These are phyloP conservation scores for Takakia lepidozioides DNA, from an alignment of 225 moss, liverwort and hornwort species.

Conservation along the genomic window DNA sequence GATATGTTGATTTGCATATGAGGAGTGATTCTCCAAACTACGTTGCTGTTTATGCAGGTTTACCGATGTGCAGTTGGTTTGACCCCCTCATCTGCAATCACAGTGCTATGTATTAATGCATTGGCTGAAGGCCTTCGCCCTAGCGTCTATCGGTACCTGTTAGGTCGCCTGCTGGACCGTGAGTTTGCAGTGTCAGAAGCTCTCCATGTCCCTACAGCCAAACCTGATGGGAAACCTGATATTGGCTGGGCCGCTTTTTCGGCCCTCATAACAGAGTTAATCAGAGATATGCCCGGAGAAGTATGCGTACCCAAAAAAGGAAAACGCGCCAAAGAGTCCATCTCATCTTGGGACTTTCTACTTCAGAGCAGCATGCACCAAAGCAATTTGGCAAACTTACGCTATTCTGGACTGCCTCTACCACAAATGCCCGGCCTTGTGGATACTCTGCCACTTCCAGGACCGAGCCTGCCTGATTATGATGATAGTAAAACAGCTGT, in stretches of 20 bases:
- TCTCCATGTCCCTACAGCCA: constrained; percentile 50
- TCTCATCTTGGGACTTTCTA: constrained; percentile 75
- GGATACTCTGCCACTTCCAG: constrained; percentile 61
- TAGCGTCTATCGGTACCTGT: constrained; percentile 66
- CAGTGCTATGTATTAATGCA: constrained; percentile 71
- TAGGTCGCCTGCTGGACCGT: constrained; percentile 79
- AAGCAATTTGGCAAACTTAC: constrained; percentile 63
- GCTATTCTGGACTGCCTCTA: constrained; percentile 60
- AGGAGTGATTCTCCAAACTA: too few species aligned
- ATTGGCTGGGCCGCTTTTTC: constrained; percentile 82
- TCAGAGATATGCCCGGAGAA: constrained; percentile 85
- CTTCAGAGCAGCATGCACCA: constrained; percentile 79
- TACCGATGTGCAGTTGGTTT: constrained; percentile 78
- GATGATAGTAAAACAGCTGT: constrained; percentile 68
- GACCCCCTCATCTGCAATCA: constrained; percentile 72
- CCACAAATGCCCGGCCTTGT: constrained; percentile 25
- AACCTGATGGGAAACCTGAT: constrained; percentile 77
- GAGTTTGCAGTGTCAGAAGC: constrained; percentile 61
- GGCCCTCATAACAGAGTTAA: constrained; percentile 78
- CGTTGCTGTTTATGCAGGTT: constrained; percentile 46
- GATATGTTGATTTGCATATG: too few species aligned
- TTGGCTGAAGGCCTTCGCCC: constrained; percentile 93
- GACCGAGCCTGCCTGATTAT: constrained; percentile 30
- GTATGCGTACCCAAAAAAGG: constrained; percentile 31
- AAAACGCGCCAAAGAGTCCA: constrained; percentile 35